Evolutionary conservation across 768 basidiomycete genomes (phyloP), one percentile per base, ranked within the genome.

Genomic region (Phylloporus arenicola): DNA sequence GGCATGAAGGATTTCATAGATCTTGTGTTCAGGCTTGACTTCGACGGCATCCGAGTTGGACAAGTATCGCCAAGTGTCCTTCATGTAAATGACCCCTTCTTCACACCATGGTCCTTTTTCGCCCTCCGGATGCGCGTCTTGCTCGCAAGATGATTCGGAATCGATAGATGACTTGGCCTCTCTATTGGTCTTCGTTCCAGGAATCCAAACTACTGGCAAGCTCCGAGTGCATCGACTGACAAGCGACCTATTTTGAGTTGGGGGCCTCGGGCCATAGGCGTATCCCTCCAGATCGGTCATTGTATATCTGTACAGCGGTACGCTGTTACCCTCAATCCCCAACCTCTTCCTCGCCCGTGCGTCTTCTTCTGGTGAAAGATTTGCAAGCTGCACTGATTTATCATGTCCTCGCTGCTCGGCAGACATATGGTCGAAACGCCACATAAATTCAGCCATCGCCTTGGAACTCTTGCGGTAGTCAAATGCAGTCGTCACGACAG

Each of bases 141-240:
- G 31, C 31, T 33, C 31, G 4, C 8, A 2, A 13, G 31, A 16
- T 14, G 7, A 14, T 14, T n/a, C 34, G 6, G 34, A 12, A 7
- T 8, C 2, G n/a, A 3, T 35, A n/a, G 7, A 16, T 8, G 34
- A n/a, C n/a, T 35, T 35, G 16, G n/a, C 6, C 7, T n/a, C n/a
- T n/a, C n/a, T n/a, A n/a, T n/a, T n/a, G n/a, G n/a, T n/a, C n/a
- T n/a, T n/a, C n/a, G n/a, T 10, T 1, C 1, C 13, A 1, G 44
- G 49, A 10, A 54, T 51, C 44, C 40, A 54, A 8, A 45, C 5
- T 3, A 35, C 16, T n/a, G n/a, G n/a, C n/a, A n/a, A n/a, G n/a
- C n/a, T n/a, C n/a, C n/a, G n/a, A n/a, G n/a, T n/a, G n/a, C n/a
- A n/a, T n/a, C n/a, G n/a, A n/a, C n/a, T n/a, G n/a, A n/a, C n/a